Evolutionary conservation across 2,329 filamentous ascomycete genomes (phyloP).

Genomic region (Blumeriella jaapii): DNA sequence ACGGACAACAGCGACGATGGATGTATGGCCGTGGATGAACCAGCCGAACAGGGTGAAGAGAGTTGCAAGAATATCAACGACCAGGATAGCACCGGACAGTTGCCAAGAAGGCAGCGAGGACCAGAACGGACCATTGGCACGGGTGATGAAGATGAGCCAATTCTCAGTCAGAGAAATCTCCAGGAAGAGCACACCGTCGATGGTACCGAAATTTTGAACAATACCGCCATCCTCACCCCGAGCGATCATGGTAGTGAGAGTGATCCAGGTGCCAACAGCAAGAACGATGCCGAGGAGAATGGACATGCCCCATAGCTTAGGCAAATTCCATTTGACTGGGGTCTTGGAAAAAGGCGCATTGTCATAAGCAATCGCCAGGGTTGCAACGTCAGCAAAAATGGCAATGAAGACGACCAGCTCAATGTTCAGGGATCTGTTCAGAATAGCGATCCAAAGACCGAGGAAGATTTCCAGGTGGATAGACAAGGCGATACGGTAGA

Average conservation of each 20-base stretch:
- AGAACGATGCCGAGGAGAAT: conserved; percentile 72
- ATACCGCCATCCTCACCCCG: conserved; percentile 64
- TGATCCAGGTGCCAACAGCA: conserved; percentile 77
- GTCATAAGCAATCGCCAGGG: conserved; percentile 85
- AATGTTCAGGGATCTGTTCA: conserved; percentile 75
- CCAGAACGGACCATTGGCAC: conserved; percentile 88
- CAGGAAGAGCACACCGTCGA: conserved; percentile 77
- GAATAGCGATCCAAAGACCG: conserved; percentile 80
- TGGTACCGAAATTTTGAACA: conserved; percentile 75
- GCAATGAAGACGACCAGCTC: conserved; percentile 87
- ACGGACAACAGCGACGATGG: conserved; percentile 74
- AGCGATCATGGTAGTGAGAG: conserved; percentile 71
- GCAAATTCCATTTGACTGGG: conserved; percentile 90
- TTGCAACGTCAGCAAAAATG: conserved; percentile 89
- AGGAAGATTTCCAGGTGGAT: conserved; percentile 88
- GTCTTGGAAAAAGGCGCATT: conserved; percentile 78
- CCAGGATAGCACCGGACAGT: conserved; percentile 61
- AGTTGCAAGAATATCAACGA: conserved; percentile 76
- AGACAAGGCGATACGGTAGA: conserved; percentile 88
- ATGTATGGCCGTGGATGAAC: conserved; percentile 60
- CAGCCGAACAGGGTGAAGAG: conserved; percentile 79
- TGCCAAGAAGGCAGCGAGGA: conserved; percentile 83
- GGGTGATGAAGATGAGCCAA: conserved; percentile 94
- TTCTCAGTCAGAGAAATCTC: conserved; percentile 87
- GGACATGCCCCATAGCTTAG: conserved; percentile 89